These are phyloP conservation scores for Penicillium sp. DNA, from an alignment of 2,329 filamentous ascomycete species.

Conservation along the genomic window DNA sequence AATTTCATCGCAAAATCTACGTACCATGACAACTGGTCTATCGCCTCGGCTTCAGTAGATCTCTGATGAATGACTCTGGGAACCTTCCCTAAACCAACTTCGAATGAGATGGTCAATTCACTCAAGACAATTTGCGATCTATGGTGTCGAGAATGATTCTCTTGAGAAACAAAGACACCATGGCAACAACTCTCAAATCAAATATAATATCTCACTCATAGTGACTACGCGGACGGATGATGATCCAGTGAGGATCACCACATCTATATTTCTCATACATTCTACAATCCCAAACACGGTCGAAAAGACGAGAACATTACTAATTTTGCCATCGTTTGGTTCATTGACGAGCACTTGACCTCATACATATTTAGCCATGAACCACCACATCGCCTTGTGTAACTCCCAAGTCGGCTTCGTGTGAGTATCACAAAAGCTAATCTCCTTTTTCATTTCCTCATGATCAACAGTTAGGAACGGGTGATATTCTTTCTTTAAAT, in stretches of 20 bases:
- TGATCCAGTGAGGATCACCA: neutral
- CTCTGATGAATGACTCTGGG: slow-evolving; percentile 8
- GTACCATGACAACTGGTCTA: slow-evolving; percentile 5
- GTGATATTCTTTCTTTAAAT: neutral
- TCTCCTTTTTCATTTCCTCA: neutral
- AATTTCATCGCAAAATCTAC: slow-evolving; percentile 6
- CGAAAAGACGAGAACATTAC: neutral
- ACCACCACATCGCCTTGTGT: neutral
- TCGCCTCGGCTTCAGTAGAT: slow-evolving; percentile 8
- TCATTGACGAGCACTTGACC: neutral
- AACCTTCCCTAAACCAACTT: neutral
- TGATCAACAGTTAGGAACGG: neutral
- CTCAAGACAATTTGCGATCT: neutral
- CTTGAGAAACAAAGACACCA: neutral
- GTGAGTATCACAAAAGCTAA: neutral
- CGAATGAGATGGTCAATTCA: neutral
- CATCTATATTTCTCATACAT: neutral
- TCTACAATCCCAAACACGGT: neutral
- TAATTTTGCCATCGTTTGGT: neutral
- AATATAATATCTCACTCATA: neutral
- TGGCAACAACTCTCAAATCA: neutral
- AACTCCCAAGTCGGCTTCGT: neutral
- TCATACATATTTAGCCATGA: neutral
- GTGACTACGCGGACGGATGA: neutral
- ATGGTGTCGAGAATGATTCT: neutral